A percentile compares a stretch with the other conserved stretches of the same genome.
These are phyloP conservation scores for Fusarium bulbicola DNA, from an alignment of 2,329 filamentous ascomycete species.

Conservation along the genomic window DNA sequence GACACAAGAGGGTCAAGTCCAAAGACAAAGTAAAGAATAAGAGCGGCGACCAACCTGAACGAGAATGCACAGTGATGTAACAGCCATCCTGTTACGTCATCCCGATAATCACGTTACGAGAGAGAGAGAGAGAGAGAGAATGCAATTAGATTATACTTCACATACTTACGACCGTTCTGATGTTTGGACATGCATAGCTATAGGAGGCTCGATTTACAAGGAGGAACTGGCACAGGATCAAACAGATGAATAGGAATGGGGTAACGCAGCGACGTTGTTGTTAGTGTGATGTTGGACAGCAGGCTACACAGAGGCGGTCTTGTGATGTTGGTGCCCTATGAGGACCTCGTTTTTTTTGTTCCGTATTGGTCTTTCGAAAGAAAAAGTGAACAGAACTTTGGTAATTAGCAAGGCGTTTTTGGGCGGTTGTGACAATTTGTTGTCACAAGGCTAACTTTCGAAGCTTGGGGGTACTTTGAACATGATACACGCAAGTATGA, in stretches of 20 bases:
- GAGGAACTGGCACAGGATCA: neutral
- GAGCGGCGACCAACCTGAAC: constrained; percentile 51
- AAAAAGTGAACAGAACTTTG: constrained; percentile 15
- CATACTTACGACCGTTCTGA: neutral
- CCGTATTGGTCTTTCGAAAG: neutral
- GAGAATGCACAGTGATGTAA: constrained; percentile 61
- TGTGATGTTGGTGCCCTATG: neutral
- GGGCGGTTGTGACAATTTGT: constrained; percentile 16
- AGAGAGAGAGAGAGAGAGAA: neutral
- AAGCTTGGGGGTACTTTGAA: neutral
- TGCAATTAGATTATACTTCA: neutral
- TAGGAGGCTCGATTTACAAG: constrained; percentile 22
- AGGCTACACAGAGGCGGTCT: neutral
- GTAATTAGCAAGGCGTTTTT: constrained; percentile 37
- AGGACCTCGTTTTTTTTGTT: neutral
- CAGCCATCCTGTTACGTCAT: neutral
- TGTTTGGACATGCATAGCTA: constrained; percentile 26
- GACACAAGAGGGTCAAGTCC: constrained; percentile 50
- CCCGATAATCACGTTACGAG: neutral
- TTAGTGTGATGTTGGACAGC: constrained; percentile 16
- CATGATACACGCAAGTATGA: constrained; percentile 6
- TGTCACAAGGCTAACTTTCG: constrained; percentile 6
- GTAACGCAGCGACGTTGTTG: neutral
- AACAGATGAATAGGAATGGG: neutral
- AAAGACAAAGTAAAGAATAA: constrained; percentile 53